Base-by-base conservation (phyloP, 1,139 yeast species). In the Kurtzmaniella quercitrusa region DNA sequence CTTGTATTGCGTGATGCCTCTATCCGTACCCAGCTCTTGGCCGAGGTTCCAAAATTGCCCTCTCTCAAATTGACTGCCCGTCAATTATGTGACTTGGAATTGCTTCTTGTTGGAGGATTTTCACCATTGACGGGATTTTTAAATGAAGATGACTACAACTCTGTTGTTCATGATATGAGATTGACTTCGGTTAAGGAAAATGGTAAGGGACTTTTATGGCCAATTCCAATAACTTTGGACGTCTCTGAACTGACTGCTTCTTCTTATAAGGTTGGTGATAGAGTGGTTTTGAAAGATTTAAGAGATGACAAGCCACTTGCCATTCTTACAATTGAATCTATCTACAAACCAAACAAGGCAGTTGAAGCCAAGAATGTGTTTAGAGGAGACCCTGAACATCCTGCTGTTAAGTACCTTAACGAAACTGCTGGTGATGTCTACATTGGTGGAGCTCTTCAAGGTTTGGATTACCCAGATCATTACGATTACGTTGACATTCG, bases 371-470 rank as follows among this genome's bases (percentile, higher is more conserved):
- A 81, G 53, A 76, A 83, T 58, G 97, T 90, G 19, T 91, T 90
- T 70, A 81, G 98, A 63, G 98, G 98, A 50, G 98, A 91, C 64
- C 93, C 95, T 39, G 98, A 91, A 63, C 98, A 91, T 66, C 98
- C 98, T 16, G 97, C 98, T 17, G 73, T 86, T 57, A 77, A 73
- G 57, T 91, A 88, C 66, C 75, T 91, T 55, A 61, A 66, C 58
- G 82, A 86, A 51, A 74, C 77, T 43, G 93, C 91, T 41, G 91
- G 93, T 58, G 96, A 88, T 29, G 79, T 73, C 57, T 90, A 91
- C 65, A 72, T 91, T 42, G 98, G 98, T 57, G 98, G 98, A 55
- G 75, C 82, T 41, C 58, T 91, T 45, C 88, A 89, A 62, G 96
- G 96, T 39, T 77, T 91, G 54, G 79, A 77, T 60, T 77, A 87